Evolutionary conservation across 2,329 filamentous ascomycete genomes (phyloP), one percentile per base, ranked within the genome.

Genomic region (Colletotrichum costaricense): DNA sequence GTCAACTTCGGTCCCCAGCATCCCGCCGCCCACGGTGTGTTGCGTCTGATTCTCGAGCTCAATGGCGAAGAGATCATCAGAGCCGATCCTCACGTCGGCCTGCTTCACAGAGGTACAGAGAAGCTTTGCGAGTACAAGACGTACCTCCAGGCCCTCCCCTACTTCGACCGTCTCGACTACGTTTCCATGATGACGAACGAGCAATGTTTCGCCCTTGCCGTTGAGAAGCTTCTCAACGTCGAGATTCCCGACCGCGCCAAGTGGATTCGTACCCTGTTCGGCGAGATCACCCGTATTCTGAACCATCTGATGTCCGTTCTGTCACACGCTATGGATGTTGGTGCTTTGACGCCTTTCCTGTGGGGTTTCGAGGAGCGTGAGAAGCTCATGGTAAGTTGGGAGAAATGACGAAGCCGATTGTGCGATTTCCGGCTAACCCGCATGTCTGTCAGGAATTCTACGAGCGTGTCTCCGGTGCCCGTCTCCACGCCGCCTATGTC

Each of bases 101-200:
- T 99, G 84, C 90, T 99, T 80, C 97, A 99, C 85, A 92, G 97
- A 80, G 97, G 97, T 78, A 99, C 97, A 75, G 97, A 99, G 90
- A 99, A 99, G 90, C 91, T 99, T 86, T 98, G 98, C 86, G 97
- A 99, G 89, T 99, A 99, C 91, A 98, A 98, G 90, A 98, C 96
- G 79, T 99, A 99, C 82, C 90, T 98, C 81, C 97, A 99, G 88
- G 97, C 97, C 71, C 88, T 99, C 81, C 97, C 97, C 69, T 99
- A 99, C 88, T 99, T 99, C 83, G 97, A 99, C 86, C 95, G 97
- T 79, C 89, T 99, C 84, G 97, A 99, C 86, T 99, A 99, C 85
- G 95, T 98, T 78, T 98, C 95, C 80, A 99, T 99, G 97, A 99
- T 99, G 97, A 99, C 97, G 80, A 99, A 99, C 85, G 97, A 99